A percentile compares a stretch with the other conserved stretches of the same genome.
Conservation (phyloP, 2,329 filamentous ascomycete species). For the Penicillium frequentans region DNA sequence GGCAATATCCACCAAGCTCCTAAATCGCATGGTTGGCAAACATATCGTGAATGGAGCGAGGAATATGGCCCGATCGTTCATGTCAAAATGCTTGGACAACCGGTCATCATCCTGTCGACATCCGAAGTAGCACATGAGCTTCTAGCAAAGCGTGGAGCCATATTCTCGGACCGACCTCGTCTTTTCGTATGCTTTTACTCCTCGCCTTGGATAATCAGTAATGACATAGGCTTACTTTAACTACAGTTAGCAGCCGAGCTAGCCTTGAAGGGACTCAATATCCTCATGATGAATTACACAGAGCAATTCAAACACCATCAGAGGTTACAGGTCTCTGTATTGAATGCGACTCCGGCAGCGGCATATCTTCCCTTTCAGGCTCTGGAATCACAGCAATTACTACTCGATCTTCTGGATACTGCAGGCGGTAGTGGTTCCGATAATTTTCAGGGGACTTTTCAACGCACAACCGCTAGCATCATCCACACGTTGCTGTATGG, state of each 20-base stretch:
- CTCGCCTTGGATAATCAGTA: neutral
- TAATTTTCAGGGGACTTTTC: constrained; percentile 8
- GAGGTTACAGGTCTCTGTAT: constrained; percentile 47
- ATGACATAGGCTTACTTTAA: neutral
- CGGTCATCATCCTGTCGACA: constrained; percentile 1
- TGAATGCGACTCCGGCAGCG: constrained; percentile 33
- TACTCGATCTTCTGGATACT: constrained; percentile 9
- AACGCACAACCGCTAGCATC: constrained; percentile 12
- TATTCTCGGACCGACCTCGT: constrained; percentile 2
- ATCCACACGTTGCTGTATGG: constrained; percentile 15
- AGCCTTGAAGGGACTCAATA: constrained; percentile 35
- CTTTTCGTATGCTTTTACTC: constrained; percentile 1
- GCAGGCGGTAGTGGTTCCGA: constrained; percentile 1
- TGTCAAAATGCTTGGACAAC: constrained; percentile 3
- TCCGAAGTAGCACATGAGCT: constrained; percentile 6
- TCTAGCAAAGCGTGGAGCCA: neutral
- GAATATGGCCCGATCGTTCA: constrained; percentile 8
- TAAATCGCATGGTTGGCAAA: constrained; percentile 18
- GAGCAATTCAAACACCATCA: constrained; percentile 49
- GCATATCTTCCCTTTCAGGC: constrained; percentile 13
- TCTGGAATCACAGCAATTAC: constrained; percentile 15
- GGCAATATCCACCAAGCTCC: constrained; percentile 25
- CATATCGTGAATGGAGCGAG: constrained; percentile 12
- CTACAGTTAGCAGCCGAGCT: constrained; percentile 13
- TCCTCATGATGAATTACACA: constrained; percentile 53